phyloP scores from a whole-genome alignment of 345 rosid genomes.

The Arabis hirsuta region DNA sequence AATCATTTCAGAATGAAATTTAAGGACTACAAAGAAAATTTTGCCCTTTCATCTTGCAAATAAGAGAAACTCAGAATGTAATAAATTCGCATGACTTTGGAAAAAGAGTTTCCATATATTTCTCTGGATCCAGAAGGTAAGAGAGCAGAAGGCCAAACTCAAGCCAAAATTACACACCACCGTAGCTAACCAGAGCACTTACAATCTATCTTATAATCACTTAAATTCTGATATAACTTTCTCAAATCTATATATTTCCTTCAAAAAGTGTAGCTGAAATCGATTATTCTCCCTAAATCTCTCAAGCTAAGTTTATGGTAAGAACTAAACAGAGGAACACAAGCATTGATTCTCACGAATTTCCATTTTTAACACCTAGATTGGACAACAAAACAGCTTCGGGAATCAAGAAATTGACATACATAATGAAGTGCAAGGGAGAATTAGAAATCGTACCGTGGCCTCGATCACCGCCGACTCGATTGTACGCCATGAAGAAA shows the following conservation, averaged over 20 bases:
- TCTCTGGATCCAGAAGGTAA: too few species aligned
- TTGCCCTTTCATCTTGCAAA: background rate
- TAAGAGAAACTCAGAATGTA: constrained; percentile 7
- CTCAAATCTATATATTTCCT: background rate
- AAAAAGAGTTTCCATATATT: background rate
- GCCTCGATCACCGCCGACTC: constrained; percentile 86
- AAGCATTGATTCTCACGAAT: constrained; percentile 7
- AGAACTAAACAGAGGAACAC: background rate
- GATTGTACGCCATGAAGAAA: constrained; percentile 69
- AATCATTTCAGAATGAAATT: too few species aligned
- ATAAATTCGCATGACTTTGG: background rate
- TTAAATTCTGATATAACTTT: constrained; percentile 6
- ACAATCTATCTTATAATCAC: constrained; percentile 15
- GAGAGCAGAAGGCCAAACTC: constrained; percentile 6
- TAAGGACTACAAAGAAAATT: background rate
- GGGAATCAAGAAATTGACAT: background rate
- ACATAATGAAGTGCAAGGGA: background rate
- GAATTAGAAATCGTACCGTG: constrained; percentile 58
- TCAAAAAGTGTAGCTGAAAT: constrained; percentile 12
- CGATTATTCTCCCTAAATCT: background rate
- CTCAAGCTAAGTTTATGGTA: background rate
- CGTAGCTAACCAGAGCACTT: background rate
- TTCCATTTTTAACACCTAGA: background rate
- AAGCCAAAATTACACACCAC: constrained; percentile 8
- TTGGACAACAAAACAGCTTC: background rate